These are phyloP conservation scores for Neurospora crassa DNA, from an alignment of 2,329 filamentous ascomycete species.

Conservation along the genomic window DNA sequence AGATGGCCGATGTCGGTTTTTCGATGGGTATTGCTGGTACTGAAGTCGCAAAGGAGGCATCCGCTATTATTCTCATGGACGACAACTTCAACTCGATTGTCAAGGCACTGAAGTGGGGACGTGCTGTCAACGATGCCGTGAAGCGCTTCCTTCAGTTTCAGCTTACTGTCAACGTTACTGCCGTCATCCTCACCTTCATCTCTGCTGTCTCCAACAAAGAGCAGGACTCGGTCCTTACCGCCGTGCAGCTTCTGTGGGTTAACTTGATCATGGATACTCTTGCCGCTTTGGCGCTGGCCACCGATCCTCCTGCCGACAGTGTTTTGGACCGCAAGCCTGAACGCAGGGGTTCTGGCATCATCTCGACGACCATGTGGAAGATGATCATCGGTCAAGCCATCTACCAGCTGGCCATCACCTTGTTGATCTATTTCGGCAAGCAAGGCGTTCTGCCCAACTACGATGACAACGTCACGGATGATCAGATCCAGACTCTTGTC, in stretches of 20 bases:
- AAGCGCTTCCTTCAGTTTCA: conserved; percentile 71
- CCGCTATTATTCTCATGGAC: conserved; percentile 78
- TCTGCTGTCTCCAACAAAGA: conserved; percentile 64
- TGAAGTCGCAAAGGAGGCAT: conserved; percentile 77
- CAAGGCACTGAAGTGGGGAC: conserved; percentile 73
- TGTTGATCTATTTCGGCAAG: conserved; percentile 61
- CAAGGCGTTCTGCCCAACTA: conserved; percentile 25
- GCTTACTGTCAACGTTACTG: conserved; percentile 85
- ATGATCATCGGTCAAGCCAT: conserved; percentile 93
- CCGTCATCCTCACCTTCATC: conserved; percentile 78
- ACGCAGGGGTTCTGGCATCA: conserved; percentile 48
- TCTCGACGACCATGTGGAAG: conserved; percentile 95
- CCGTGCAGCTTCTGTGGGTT: conserved; percentile 90
- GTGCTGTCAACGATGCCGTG: conserved; percentile 67
- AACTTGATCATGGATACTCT: conserved; percentile 98
- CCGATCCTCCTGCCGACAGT: conserved; percentile 76
- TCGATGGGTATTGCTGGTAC: conserved; percentile 80
- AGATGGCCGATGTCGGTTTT: conserved; percentile 74
- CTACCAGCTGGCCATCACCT: conserved; percentile 73
- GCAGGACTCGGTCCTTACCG: conserved; percentile 69
- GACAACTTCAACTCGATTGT: conserved; percentile 84
- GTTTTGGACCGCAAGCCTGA: conserved; percentile 69
- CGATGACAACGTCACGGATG: conserved; percentile 28
- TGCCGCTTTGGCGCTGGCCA: conserved; percentile 78
- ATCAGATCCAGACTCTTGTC: conserved; percentile 66